A percentile compares a stretch with the other conserved stretches of the same genome.
phyloP scores from a whole-genome alignment of 2,329 filamentous ascomycete genomes.

The Fusarium palustre region DNA sequence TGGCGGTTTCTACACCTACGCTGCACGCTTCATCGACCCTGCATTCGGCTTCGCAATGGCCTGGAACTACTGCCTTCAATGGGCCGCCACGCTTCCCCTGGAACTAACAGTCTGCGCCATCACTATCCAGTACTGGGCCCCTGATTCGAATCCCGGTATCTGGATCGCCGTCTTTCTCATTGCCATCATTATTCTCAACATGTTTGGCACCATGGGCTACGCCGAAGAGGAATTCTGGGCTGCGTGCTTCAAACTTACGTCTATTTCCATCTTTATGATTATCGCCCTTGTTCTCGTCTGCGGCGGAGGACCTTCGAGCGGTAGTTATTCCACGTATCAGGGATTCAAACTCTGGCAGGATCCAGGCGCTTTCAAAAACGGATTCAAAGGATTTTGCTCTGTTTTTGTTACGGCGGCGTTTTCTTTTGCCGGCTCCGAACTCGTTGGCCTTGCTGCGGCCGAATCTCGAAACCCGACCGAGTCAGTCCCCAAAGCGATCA shows the following conservation, averaged over 20 bases:
- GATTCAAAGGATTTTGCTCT: constrained; percentile 77
- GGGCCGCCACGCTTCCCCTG: constrained; percentile 57
- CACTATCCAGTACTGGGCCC: constrained; percentile 58
- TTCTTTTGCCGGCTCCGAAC: constrained; percentile 74
- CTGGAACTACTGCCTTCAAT: constrained; percentile 61
- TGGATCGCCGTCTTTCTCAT: constrained; percentile 58
- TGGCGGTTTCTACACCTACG: constrained; percentile 64
- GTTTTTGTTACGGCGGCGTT: constrained; percentile 79
- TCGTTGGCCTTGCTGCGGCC: constrained; percentile 76
- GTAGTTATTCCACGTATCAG: constrained; percentile 57
- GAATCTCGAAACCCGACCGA: constrained; percentile 75
- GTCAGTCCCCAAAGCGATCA: constrained; percentile 81
- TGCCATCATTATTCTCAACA: constrained; percentile 63
- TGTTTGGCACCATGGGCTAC: constrained; percentile 66
- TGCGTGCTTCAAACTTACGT: constrained; percentile 65
- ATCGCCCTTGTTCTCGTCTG: constrained; percentile 68
- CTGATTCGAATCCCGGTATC: constrained; percentile 57
- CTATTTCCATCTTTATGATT: constrained; percentile 72
- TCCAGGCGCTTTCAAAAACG: constrained; percentile 70
- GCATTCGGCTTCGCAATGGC: constrained; percentile 67
- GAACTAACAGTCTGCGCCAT: constrained; percentile 58
- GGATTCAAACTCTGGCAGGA: constrained; percentile 54
- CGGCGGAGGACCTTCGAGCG: constrained; percentile 65
- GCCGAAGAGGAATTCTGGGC: constrained; percentile 69
- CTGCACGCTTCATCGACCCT: constrained; percentile 62